Percentiles rank a stretch among this genome's conserved stretches.
Conservation (phyloP, 306 rosid species). For the Bauhinia variegata region DNA sequence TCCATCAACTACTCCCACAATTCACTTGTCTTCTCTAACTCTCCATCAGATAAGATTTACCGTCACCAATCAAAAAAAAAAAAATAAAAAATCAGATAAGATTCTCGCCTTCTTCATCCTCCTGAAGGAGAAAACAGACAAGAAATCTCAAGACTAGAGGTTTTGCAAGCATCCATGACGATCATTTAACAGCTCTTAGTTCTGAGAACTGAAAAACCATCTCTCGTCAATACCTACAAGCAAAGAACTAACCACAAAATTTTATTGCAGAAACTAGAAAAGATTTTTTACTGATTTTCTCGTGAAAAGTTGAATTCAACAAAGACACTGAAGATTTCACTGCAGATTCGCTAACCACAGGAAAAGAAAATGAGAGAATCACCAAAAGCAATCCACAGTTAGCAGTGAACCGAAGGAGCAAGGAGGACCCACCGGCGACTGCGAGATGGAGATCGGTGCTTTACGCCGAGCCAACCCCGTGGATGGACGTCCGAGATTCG, state of each 20-base stretch:
- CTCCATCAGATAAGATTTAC: background rate
- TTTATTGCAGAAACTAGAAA: background rate
- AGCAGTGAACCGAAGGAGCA: background rate
- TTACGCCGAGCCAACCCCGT: slow-evolving; percentile 52
- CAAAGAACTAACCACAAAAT: background rate
- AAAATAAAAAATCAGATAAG: slow-evolving; percentile 33
- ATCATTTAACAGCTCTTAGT: slow-evolving; percentile 31
- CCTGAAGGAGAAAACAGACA: slow-evolving; percentile 33
- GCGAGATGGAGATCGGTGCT: slow-evolving; percentile 33
- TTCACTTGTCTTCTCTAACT: no score
- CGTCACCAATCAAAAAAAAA: background rate
- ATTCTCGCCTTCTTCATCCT: slow-evolving; percentile 50
- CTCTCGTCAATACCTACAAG: slow-evolving; percentile 24
- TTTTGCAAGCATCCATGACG: slow-evolving; percentile 31
- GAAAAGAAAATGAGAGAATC: background rate
- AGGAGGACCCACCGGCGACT: slow-evolving; percentile 44
- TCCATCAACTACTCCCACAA: no score
- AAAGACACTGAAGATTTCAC: background rate
- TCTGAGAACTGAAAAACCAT: slow-evolving; percentile 15
- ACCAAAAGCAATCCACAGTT: background rate
- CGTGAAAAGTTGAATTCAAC: background rate
- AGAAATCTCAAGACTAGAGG: slow-evolving; percentile 29
- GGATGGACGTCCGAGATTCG: slow-evolving; percentile 39
- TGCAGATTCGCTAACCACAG: background rate
- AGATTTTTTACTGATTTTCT: background rate